Base-by-base conservation (phyloP, 208 protist species). In the Phytomonas francai region DNA sequence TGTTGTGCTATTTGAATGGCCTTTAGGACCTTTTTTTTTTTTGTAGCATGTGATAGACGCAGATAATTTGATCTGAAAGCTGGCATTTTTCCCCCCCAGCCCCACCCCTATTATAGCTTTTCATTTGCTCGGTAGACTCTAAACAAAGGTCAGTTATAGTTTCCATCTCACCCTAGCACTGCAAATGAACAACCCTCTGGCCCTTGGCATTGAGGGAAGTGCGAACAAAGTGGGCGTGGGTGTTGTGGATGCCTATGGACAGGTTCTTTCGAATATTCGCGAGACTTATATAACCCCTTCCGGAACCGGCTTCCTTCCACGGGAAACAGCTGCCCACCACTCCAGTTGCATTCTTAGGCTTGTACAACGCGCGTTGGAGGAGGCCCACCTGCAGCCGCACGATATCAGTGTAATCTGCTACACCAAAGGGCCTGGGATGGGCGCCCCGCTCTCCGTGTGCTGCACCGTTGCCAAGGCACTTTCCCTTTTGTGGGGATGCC, bases 191-290 rank as follows among this genome's bases (percentile, higher is more conserved):
- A 49, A 49, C 4, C 39, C 60, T 12, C 74, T 97, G 8, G 88
- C 93, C 14, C 72, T 99, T 33, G 98, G 98, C 33, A 95, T 99
- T 65, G 98, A 99, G 79, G 97, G 98, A 25, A 98, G 95, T 74
- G 98, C 98, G n/a, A 99, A 99, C 79, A 99, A 99, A 71, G 86
- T 99, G 29, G 98, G 95, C 14, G 93, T 99, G 54, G 98, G 98
- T 31, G 96, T 99, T 54, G 97, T 99, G 0, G 80, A 87, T 39
- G 73, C 84, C 22, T 85, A 91, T 36, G 98, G 98, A 1, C 79
- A 73, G 9, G 98, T 99, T 34, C 73, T 99, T 0, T 81, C 97
- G 31, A 99, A 99, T 89, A 81, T 98, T 32, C 75, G 98, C 3
- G 72, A 97, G 49, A 99, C 98, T 27, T 99, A 98, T 81, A 97